Evolutionary conservation across 495 filamentous ascomycete genomes (phyloP), one percentile per base, ranked within the genome.

Genomic region (Extremus antarcticus): DNA sequence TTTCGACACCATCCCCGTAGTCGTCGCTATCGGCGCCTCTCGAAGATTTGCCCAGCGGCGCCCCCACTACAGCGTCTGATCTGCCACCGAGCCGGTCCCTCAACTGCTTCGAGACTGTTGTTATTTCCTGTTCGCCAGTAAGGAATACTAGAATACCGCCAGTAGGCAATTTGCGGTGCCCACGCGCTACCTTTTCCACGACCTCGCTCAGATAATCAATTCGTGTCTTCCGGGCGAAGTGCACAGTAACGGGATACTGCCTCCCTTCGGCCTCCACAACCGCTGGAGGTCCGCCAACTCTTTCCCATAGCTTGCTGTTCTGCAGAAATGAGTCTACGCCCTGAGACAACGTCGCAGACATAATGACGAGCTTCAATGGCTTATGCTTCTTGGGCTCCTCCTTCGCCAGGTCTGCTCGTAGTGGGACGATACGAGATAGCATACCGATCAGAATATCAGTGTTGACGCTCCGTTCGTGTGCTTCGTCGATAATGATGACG

Each of bases 401-500:
- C 54, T 70, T 68, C 19, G 73, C 75, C 76, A 90, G 78, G 3
- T 77, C 68, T 56, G 81, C 77, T 49, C 86, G 73, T 51, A 95
- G 68, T 52, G 88, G 86, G 13, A 96, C 85, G 20, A 96, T 90
- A 63, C 92, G 79, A 63, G 89, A 95, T 47, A 96, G 78, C 81
- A 99, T 91, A 11, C 92, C 91, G 62, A 99, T 89, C 24, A 97
- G 74, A 52, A 99, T 95, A 68, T 97, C 94, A 15, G 94, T 97
- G 64, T 99, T 97, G 55, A 95, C 85, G 63, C 90, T 96, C 62
- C 94, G 80, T 65, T 99, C 94, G 73, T 99, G 94, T 11, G 94
- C 94, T 71, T 99, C 94, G 66, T 99, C 94, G 63, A 99, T 88
- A 43, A 99, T 77, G 43, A 99, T 85, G 41, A 84, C 82, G 1